phyloP scores from a whole-genome alignment of 306 rosid species.

The Fagus crenata region DNA sequence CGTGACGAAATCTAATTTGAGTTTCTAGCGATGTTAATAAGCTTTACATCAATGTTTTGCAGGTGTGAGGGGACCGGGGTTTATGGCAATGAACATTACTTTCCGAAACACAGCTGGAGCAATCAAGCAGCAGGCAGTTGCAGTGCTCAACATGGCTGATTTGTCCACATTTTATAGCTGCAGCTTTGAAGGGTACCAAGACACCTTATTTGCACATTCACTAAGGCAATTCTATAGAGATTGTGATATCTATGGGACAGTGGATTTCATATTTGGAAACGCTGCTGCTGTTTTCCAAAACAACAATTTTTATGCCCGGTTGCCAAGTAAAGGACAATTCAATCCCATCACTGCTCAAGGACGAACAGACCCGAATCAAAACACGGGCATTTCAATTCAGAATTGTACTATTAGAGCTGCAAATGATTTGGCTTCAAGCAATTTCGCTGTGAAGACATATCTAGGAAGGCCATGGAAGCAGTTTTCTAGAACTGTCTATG shows the following conservation, averaged over 20 bases:
- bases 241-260: constrained; percentile 48
- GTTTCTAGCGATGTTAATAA: too few species aligned
- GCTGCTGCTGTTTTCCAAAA: constrained; percentile 41
- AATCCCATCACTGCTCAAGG: constrained; percentile 41
- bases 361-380: constrained; percentile 35
- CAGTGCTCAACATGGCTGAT: constrained; percentile 39
- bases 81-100: constrained; percentile 31
- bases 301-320: constrained; percentile 40
- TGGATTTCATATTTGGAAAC: constrained; percentile 47
- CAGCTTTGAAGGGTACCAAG: constrained; percentile 31
- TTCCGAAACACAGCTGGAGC: too few species aligned
- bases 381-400: constrained; percentile 43
- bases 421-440: constrained; percentile 26
- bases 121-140: constrained; percentile 42
- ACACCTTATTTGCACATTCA: constrained; percentile 46
- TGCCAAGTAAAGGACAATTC: constrained; percentile 19
- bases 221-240: constrained; percentile 44
- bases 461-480: constrained; percentile 53
- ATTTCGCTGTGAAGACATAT: constrained; percentile 26
- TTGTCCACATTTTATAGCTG: constrained; percentile 29
- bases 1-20: too few species aligned
- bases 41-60: constrained; percentile 10
- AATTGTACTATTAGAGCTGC: constrained; percentile 37
- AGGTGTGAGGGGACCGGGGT: constrained; percentile 39
- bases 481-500: constrained; percentile 34